Evolutionary conservation across 139 green algal species (phyloP).

Genomic region (Ettlia oleoabundans): DNA sequence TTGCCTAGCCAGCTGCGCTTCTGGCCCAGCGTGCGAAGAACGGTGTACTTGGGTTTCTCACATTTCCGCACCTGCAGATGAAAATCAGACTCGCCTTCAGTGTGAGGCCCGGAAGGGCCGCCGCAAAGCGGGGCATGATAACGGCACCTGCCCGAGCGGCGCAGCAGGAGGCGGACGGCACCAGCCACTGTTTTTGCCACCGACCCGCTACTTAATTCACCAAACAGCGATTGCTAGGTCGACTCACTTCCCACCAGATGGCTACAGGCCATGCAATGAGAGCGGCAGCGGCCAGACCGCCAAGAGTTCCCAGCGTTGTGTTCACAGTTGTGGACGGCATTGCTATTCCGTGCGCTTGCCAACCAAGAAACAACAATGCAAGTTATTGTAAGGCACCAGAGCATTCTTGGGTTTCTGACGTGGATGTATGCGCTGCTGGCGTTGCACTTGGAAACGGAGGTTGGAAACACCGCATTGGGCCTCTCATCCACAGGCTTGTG

Average conservation of each 20-base stretch:
- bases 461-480: no score
- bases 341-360: no score
- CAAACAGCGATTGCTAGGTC: neutral
- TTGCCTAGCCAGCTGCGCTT: constrained; percentile 19
- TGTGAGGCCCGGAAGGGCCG: no score
- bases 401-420: no score
- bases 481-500: no score
- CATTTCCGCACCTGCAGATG: constrained; percentile 45
- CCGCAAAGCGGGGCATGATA: neutral
- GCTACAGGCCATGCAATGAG: constrained; percentile 37
- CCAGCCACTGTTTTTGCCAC: neutral
- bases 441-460: no score
- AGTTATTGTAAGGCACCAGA: neutral
- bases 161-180: neutral
- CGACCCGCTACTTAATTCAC: neutral
- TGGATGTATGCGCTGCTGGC: no score
- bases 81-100: no score
- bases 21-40: constrained; percentile 46
- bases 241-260: constrained; percentile 37
- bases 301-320: neutral
- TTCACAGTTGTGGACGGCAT: neutral
- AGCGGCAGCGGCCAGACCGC: constrained; percentile 5
- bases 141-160: neutral
- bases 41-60: constrained; percentile 64
- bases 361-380: neutral